Conservation (phyloP, 2,329 filamentous ascomycete genomes). For the Monosporascus ibericus region DNA sequence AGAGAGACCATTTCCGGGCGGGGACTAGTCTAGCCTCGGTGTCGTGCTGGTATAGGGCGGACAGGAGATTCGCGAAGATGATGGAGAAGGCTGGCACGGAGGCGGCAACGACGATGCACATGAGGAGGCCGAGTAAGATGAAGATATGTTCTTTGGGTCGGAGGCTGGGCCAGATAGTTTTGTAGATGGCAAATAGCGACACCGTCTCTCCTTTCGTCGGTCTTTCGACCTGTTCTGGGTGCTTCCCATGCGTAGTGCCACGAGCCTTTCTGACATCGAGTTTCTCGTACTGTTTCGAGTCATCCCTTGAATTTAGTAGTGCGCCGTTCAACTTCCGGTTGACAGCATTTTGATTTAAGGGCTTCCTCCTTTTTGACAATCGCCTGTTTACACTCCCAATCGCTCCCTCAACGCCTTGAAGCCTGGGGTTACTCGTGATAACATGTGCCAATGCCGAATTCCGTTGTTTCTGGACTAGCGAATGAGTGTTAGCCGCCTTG, state of each 20-base stretch:
- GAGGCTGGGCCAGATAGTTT: constrained; percentile 65
- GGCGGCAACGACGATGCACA: constrained; percentile 58
- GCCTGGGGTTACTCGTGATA: neutral
- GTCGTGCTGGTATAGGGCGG: constrained; percentile 57
- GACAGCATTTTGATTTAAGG: neutral
- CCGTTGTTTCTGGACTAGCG: neutral
- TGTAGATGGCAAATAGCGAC: constrained; percentile 50
- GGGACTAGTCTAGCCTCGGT: constrained; percentile 41
- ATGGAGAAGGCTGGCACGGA: constrained; percentile 71
- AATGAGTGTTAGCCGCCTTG: neutral
- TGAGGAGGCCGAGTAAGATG: constrained; percentile 54
- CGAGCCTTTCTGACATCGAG: neutral
- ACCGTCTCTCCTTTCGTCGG: constrained; percentile 1
- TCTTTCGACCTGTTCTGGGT: neutral
- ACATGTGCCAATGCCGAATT: neutral
- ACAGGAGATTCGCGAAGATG: constrained; percentile 66
- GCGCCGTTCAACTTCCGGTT: neutral
- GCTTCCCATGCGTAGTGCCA: neutral
- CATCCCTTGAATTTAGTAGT: neutral
- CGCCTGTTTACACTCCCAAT: neutral
- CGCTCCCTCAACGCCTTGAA: neutral
- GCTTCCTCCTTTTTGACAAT: neutral
- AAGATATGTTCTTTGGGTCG: constrained; percentile 41
- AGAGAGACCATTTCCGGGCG: constrained; percentile 62
- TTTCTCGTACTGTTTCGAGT: neutral